These are phyloP conservation scores for Coemansia furcata DNA, from an alignment of 192 early-diverging fungal genomes.

Conservation along the genomic window DNA sequence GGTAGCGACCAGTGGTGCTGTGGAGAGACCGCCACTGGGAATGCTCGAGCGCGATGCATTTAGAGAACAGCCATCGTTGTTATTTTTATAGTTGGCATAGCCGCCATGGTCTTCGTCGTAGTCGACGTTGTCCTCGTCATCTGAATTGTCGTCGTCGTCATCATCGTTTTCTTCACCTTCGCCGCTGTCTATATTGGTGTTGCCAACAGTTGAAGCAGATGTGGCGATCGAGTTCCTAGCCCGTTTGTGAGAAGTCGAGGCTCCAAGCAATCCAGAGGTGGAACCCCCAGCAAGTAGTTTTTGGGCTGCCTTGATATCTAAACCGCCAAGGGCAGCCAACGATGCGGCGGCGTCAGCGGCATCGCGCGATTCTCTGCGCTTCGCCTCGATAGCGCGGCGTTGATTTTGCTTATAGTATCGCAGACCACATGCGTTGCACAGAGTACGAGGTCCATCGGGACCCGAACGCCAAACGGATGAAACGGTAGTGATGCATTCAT, in stretches of 20 bases:
- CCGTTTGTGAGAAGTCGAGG: neutral
- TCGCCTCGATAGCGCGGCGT: slow-evolving; percentile 45
- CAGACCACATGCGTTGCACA: slow-evolving; percentile 63
- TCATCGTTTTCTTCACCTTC: slow-evolving; percentile 8
- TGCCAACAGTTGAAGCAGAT: neutral
- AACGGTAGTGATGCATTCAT: slow-evolving; percentile 54
- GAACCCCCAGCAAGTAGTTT: neutral
- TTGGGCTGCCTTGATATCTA: slow-evolving; percentile 1
- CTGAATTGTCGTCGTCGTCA: neutral
- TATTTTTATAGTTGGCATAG: neutral
- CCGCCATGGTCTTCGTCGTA: neutral
- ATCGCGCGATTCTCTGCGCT: slow-evolving; percentile 42
- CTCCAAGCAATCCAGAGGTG: neutral
- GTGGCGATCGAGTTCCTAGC: neutral
- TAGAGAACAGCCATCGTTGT: neutral
- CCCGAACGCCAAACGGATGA: slow-evolving; percentile 55
- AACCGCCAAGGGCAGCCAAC: slow-evolving; percentile 11
- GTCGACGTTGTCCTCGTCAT: slow-evolving; percentile 15
- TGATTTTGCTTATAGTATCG: slow-evolving; percentile 60
- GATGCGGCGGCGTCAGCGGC: slow-evolving; percentile 16
- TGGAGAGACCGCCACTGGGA: neutral
- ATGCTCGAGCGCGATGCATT: neutral
- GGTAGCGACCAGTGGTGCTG: neutral
- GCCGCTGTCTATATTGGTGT: neutral
- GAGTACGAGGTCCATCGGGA: slow-evolving; percentile 52